phyloP scores from a whole-genome alignment of 2,329 filamentous ascomycete genomes.

The Colletotrichum gloeosporioides region DNA sequence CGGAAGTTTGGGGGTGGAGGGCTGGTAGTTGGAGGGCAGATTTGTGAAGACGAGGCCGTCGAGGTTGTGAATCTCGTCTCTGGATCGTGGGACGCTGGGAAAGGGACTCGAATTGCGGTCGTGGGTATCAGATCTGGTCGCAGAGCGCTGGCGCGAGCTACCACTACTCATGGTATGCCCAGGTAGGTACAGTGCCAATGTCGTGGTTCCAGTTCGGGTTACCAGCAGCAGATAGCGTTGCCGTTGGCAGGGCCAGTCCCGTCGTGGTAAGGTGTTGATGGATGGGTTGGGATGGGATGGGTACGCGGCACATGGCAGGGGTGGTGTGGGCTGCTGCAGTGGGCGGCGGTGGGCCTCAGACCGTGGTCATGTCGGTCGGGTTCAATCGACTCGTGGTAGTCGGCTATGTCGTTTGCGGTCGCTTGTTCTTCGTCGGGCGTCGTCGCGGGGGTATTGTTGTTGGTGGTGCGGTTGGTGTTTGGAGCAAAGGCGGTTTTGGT shows the following conservation, averaged over 20 bases:
- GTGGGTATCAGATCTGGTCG: constrained; percentile 22
- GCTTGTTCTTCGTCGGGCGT: neutral
- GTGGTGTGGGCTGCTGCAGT: constrained; percentile 10
- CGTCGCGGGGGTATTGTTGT: neutral
- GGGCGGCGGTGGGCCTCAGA: constrained; percentile 10
- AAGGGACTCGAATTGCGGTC: constrained; percentile 17
- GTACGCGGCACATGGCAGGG: constrained; percentile 22
- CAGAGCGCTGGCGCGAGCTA: constrained; percentile 23
- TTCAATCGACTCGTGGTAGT: neutral
- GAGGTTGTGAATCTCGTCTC: constrained; percentile 25
- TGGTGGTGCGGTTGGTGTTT: neutral
- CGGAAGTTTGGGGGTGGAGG: neutral
- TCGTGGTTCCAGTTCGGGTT: neutral
- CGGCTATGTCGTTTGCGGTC: neutral
- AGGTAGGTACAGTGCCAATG: neutral
- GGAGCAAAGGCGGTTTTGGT: neutral
- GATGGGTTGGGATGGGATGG: constrained; percentile 3
- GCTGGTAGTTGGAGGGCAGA: neutral
- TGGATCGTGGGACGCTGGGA: constrained; percentile 17
- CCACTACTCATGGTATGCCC: constrained; percentile 22
- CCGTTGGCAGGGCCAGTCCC: neutral
- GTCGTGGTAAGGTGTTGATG: constrained; percentile 18
- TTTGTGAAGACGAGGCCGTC: constrained; percentile 22
- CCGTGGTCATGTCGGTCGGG: constrained; percentile 6
- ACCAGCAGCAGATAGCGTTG: neutral